Base-by-base conservation (phyloP, 2,329 filamentous ascomycete genomes). In the Calonectria pteridis region DNA sequence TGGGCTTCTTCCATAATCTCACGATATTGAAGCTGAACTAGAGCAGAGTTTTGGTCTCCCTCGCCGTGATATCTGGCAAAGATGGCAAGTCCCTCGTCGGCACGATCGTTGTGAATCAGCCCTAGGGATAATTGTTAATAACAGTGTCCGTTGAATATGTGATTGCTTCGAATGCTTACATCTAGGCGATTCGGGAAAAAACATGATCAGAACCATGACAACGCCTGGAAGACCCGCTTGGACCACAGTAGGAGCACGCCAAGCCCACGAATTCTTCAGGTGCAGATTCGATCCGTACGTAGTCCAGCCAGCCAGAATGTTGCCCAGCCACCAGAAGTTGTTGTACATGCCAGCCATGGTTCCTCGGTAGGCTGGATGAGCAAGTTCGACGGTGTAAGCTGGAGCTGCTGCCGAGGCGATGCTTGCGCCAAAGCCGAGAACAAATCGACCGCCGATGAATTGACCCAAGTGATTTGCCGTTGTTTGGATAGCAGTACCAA, bases 281-380 rank as follows among this genome's bases (percentile, higher is more conserved):
- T 81, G 74, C 29, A 75, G 37, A 71, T 80, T 80, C 1, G 83
- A 81, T 23, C 85, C 85, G 82, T 89, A 82, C 0, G 88, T 88
- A 0, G 89, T 87, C 80, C 89, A 90, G 14, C 67, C 67, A 37
- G 67, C 67, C 14, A 69, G 26, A 23, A 49, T 53, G 73, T 6
- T 72, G 71, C 64, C 76, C 58, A 20, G 13, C 67, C 67, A 69
- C 69, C 69, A 71, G 16, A 71, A 46, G 26, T 71, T 71, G 51
- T 71, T 71, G 31, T 71, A 71, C 72, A 91, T 88, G 64, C 90
- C 91, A 7, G 91, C 91, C 77, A 91, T 85, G 23, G 90, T 85
- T 26, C 90, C 91, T 75, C 92, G 87, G 81, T 90, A 92, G 2
- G 89, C 88, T 0, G 92, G 92, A 77, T 93, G 92, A 0, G 91